phyloP scores from a whole-genome alignment of 1,284 basidiomycete genomes.

The Puccinia novopanici region DNA sequence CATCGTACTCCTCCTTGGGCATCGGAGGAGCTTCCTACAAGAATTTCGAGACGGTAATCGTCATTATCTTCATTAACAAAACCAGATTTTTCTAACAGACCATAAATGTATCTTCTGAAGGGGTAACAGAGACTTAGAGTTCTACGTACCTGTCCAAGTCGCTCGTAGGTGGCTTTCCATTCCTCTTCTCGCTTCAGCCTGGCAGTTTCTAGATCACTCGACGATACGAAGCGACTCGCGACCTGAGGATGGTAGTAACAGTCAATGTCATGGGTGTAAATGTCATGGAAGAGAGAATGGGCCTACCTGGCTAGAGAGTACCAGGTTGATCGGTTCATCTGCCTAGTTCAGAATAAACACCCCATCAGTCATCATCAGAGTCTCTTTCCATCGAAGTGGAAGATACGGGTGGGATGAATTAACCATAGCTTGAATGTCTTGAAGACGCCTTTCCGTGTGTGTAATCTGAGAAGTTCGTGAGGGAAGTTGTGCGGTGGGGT shows the following conservation, averaged over 20 bases:
- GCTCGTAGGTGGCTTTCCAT: slow-evolving; percentile 49
- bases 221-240: slow-evolving; percentile 49
- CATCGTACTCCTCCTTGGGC: slow-evolving; percentile 50
- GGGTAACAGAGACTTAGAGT: background rate
- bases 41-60: background rate
- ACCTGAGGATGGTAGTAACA: slow-evolving; percentile 5
- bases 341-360: slow-evolving; percentile 38
- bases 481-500: too few species aligned
- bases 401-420: slow-evolving; percentile 1
- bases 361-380: slow-evolving; percentile 2
- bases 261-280: too few species aligned
- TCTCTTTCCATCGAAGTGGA: background rate
- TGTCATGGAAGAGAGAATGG: too few species aligned
- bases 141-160: slow-evolving; percentile 40
- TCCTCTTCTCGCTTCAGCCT: slow-evolving; percentile 40
- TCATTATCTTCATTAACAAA: background rate
- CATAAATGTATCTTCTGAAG: background rate
- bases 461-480: background rate
- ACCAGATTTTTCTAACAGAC: background rate
- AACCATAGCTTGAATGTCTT: slow-evolving; percentile 27
- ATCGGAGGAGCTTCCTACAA: slow-evolving; percentile 46
- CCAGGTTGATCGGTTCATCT: slow-evolving; percentile 45
- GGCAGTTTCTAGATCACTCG: slow-evolving; percentile 40
- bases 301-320: slow-evolving; percentile 35
- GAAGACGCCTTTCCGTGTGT: background rate